Evolutionary conservation across 2,329 filamentous ascomycete genomes (phyloP), one percentile per base, ranked within the genome.

Genomic region (Colletotrichum theobromicola): DNA sequence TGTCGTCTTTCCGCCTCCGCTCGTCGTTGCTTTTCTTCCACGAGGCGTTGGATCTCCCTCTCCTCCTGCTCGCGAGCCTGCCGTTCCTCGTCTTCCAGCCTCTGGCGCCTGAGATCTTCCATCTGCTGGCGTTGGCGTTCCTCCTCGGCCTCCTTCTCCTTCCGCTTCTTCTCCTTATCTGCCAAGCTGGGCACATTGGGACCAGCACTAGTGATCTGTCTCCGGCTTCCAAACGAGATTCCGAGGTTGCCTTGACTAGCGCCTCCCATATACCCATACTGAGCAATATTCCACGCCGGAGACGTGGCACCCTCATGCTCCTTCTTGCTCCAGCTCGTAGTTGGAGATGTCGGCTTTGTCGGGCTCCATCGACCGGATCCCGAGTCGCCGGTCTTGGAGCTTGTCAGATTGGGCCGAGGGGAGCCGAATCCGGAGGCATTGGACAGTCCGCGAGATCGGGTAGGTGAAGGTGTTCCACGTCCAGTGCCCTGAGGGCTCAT

Each of bases 211-310:
- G 96, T 98, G 81, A 99, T 98, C 85, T 99, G 97, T 75, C 97
- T 92, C 79, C 96, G 91, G 21, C 93, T 95, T 70, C 97, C 97
- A 84, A 98, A 98, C 13, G 94, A 92, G 78, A 99, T 95, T 21
- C 97, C 97, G 76, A 98, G 92, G 79, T 98, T 98, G 4, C 95
- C 96, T 83, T 99, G 97, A 80, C 95, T 98, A 30, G 97, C 97
- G 63, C 97, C 97, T 72, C 97, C 97, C 94, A 98, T 97, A 84
- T 98, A 99, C 9, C 97, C 96, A 82, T 99, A 99, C 82, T 99
- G 97, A 72, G 96, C 94, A 79, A 98, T 98, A 82, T 98, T 99
- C 97, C 97, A 99, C 2, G 97, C 97, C 0, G 97, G 97, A 30
- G 93, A 89, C 2, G 96, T 98, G 58, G 89, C 90, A 18, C 91